Percentiles rank a stretch among this genome's conserved stretches.
Evolutionary conservation across 148 eudicot species (phyloP).

Genomic region (Nyssa sinensis): DNA sequence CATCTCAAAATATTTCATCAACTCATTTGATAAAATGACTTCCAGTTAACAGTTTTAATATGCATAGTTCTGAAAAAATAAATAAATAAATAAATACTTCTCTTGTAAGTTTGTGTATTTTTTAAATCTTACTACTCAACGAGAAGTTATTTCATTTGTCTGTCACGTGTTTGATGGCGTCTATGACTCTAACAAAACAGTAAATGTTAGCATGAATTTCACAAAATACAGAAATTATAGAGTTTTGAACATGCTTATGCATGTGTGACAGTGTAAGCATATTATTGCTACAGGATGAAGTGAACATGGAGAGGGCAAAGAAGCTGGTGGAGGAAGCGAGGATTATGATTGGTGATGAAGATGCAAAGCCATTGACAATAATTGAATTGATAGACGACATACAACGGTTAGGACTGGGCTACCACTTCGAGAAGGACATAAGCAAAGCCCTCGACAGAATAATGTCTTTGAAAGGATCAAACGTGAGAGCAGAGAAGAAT

Average conservation of each 20-base stretch:
- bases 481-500: not conserved
- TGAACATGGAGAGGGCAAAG: constrained; percentile 4
- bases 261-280: too few relatives aligned
- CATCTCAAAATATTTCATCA: too few relatives aligned
- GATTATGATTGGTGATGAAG: constrained; percentile 13
- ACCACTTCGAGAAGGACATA: constrained; percentile 18
- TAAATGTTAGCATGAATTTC: too few relatives aligned
- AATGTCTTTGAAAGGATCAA: not conserved
- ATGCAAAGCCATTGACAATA: not conserved
- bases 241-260: not conserved
- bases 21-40: too few relatives aligned
- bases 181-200: too few relatives aligned
- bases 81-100: not conserved
- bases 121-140: not conserved
- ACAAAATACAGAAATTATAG: too few relatives aligned
- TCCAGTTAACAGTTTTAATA: too few relatives aligned
- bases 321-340: constrained; percentile 18
- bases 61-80: too few relatives aligned
- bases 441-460: constrained; percentile 10
- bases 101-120: not conserved
- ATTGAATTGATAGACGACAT: constrained; percentile 32
- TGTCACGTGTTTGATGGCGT: too few relatives aligned
- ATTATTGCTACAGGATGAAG: not conserved
- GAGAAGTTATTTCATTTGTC: too few relatives aligned
- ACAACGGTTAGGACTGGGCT: constrained; percentile 26